phyloP scores from a whole-genome alignment of 805 yeast genomes.

The Schizosaccharomyces cryophilus region DNA sequence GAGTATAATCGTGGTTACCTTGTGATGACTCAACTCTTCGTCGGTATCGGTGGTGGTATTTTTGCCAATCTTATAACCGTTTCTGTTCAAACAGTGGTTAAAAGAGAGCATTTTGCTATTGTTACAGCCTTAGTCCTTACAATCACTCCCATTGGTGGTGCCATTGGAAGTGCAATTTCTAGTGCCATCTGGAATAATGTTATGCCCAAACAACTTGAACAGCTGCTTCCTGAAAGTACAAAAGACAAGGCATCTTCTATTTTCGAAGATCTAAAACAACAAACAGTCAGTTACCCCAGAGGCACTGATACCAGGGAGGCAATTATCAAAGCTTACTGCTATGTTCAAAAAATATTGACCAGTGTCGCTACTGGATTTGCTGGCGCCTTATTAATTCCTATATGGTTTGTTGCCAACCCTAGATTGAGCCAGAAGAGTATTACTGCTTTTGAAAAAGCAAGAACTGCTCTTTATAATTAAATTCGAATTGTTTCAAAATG shows the following conservation, averaged over 20 bases:
- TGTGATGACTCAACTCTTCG: conserved; percentile 32
- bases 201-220: conserved; percentile 12
- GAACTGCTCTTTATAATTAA: neutral
- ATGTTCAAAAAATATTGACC: conserved; percentile 7
- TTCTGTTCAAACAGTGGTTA: conserved; percentile 27
- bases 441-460: neutral
- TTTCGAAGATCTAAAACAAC: conserved; percentile 3
- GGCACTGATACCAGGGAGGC: conserved; percentile 22
- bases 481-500: neutral
- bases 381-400: neutral
- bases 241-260: conserved; percentile 5
- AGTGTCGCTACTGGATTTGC: conserved; percentile 3
- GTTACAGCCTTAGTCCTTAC: conserved; percentile 26
- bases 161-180: conserved; percentile 31
- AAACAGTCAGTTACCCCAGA: conserved; percentile 21
- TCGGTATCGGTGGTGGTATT: conserved; percentile 43
- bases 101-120: conserved; percentile 33
- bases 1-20: conserved; percentile 24
- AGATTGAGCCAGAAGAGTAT: neutral
- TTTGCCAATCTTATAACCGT: conserved; percentile 31
- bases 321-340: conserved; percentile 7
- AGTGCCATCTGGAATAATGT: conserved; percentile 35
- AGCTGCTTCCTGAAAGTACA: conserved; percentile 12
- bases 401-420: neutral
- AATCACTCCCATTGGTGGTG: conserved; percentile 30